Evolutionary conservation across 192 early-diverging fungal genomes (phyloP), one percentile per base, ranked within the genome.

Genomic region (Lobosporangium transversale): DNA sequence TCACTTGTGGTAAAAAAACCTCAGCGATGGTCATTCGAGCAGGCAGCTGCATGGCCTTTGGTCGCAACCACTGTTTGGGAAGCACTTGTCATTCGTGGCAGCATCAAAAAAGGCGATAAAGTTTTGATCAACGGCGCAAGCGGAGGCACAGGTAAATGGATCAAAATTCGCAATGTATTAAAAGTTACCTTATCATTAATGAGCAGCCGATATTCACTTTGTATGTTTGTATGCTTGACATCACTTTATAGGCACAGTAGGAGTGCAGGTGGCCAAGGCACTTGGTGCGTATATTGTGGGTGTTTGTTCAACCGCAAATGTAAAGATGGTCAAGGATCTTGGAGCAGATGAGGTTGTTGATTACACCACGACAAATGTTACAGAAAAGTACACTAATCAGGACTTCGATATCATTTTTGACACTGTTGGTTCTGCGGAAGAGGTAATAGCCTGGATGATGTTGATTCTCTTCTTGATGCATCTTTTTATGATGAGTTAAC

Each of bases 321-420:
- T 78, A 12, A 61, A 78, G 40, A 53, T 85, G 14, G 84, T 87
- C 15, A 80, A 79, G 58, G 49, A 31, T 0, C 54, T 87, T 37
- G 89, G 89, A 4, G 87, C 88, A 1, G 88, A 89, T 54, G 44
- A 70, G 31, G 74, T 85, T 0, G 59, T 89, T 27, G 89, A 90
- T 49, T 90, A 89, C 68, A 87, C 53, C 17, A 68, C 56, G 18
- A 62, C 60, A 23, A 70, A 83, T 48, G 62, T 78, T 20, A 57
- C 66, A 32, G 58, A 59, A 35, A 45, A 57, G 15, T 48, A 58
- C 21, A 76, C 69, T 20, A 58, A 57, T 26, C 59, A 57, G 14
- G 68, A 68, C 6, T 81, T 73, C 67, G 84, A 85, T 35, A 48
- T 86, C 20, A 35, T 86, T 27, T 58, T 86, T 42, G 85, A 86